Evolutionary conservation across 805 yeast species (phyloP).

Genomic region (Metschnikowia hibisci): DNA sequence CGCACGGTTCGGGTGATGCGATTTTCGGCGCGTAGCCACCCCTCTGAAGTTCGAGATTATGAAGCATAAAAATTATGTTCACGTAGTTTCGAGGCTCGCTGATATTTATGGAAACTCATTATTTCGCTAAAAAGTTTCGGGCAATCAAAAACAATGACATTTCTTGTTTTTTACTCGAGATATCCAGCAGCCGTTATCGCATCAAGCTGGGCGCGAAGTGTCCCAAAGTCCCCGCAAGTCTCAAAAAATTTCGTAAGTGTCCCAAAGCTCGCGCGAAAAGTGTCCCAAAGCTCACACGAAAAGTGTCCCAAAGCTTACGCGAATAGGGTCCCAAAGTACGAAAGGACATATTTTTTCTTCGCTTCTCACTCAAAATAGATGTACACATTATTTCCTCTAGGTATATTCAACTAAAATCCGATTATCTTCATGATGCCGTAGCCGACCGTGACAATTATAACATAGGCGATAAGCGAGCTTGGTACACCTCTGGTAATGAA

Average conservation of each 20-base stretch:
- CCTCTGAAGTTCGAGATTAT: neutral
- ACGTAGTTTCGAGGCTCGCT: too few species aligned
- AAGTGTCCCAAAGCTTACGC: slow-evolving; percentile 5
- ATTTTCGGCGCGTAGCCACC: neutral
- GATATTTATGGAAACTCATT: too few species aligned
- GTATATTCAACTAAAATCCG: slow-evolving; percentile 21
- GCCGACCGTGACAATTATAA: slow-evolving; percentile 74
- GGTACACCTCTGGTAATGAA: slow-evolving; percentile 93
- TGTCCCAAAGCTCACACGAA: slow-evolving; percentile 9
- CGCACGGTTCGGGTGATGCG: slow-evolving; percentile 1
- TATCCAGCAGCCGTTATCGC: too few species aligned
- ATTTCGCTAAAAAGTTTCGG: too few species aligned
- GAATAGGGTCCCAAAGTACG: slow-evolving; percentile 8
- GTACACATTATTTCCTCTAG: neutral
- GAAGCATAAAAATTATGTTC: too few species aligned
- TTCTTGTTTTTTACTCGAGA: too few species aligned
- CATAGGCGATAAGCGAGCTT: slow-evolving; percentile 70
- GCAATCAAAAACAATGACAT: too few species aligned
- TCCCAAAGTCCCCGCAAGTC: neutral
- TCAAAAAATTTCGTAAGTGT: neutral
- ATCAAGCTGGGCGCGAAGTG: neutral
- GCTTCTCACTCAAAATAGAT: neutral
- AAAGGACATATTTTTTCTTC: neutral
- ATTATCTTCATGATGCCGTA: slow-evolving; percentile 58
- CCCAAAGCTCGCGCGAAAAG: slow-evolving; percentile 7